Conservation (phyloP, 495 filamentous ascomycete genomes). For the Talaromyces ruber region DNA sequence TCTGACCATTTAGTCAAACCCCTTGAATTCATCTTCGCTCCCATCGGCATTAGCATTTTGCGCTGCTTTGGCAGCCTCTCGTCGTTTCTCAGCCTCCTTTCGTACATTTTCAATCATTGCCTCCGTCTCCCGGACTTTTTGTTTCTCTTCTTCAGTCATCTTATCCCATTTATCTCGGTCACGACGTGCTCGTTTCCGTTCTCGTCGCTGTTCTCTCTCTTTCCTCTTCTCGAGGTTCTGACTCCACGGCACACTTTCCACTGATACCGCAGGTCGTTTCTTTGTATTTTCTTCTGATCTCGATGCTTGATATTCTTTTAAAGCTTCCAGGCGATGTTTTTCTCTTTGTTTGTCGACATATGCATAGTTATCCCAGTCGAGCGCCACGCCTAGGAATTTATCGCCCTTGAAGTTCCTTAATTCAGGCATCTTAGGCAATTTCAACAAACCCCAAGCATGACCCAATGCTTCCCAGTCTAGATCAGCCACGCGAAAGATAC, state of each 20-base stretch:
- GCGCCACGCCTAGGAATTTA: slow-evolving; percentile 47
- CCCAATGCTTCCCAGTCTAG: slow-evolving; percentile 79
- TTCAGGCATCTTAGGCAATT: slow-evolving; percentile 92
- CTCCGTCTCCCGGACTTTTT: slow-evolving; percentile 61
- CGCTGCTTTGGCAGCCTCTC: slow-evolving; percentile 16
- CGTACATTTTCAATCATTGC: slow-evolving; percentile 65
- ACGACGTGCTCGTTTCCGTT: slow-evolving; percentile 63
- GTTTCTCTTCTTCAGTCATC: slow-evolving; percentile 67
- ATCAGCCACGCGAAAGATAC: slow-evolving; percentile 80
- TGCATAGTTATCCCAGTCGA: slow-evolving; percentile 53
- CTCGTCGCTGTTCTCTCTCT: slow-evolving; percentile 54
- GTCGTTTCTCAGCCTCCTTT: slow-evolving; percentile 39
- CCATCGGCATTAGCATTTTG: slow-evolving; percentile 4
- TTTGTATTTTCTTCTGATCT: slow-evolving; percentile 16
- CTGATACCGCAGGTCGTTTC: slow-evolving; percentile 27
- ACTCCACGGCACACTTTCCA: slow-evolving; percentile 69
- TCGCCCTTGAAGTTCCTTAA: slow-evolving; percentile 60
- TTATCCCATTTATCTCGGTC: slow-evolving; percentile 58
- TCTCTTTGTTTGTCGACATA: slow-evolving; percentile 79
- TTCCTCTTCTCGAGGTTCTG: slow-evolving; percentile 66
- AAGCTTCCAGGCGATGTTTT: slow-evolving; percentile 50
- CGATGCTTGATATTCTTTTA: slow-evolving; percentile 29
- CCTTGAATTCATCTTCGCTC: slow-evolving; percentile 31
- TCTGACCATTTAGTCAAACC: slow-evolving; percentile 28
- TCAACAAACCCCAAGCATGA: slow-evolving; percentile 73